A percentile compares a stretch with the other conserved stretches of the same genome.
Evolutionary conservation across 164 flowering plant genomes (phyloP).

Genomic region (Magnolia officinalis): DNA sequence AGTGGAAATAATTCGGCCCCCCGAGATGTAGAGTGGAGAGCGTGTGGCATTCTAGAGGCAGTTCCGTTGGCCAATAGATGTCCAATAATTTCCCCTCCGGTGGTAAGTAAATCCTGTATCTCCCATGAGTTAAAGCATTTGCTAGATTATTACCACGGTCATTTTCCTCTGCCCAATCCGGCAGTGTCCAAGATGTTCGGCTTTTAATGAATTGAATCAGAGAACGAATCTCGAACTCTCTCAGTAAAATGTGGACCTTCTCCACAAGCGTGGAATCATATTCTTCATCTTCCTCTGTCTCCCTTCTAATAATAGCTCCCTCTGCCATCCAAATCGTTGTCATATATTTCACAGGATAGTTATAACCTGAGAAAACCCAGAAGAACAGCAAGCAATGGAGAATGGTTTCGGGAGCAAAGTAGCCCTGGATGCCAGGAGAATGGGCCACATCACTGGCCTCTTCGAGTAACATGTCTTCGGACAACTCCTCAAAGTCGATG

Average conservation of each 20-base stretch:
- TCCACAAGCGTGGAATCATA: background rate
- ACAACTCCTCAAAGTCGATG: no score
- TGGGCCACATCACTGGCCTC: no score
- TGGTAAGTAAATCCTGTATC: no score
- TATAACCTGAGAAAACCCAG: background rate
- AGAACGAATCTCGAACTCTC: background rate
- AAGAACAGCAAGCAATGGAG: background rate
- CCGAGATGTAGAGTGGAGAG: no score
- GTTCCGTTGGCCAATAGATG: no score
- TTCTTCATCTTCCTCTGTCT: background rate
- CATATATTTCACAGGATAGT: background rate
- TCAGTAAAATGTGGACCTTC: background rate
- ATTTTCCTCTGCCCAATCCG: background rate
- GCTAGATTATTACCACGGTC: background rate
- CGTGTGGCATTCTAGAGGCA: no score
- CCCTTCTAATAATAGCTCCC: background rate
- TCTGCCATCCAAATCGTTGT: background rate
- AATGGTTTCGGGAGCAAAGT: background rate
- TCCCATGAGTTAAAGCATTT: background rate
- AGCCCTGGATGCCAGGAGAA: no score
- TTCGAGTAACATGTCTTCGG: no score
- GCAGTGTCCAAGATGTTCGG: fast-evolving
- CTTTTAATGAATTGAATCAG: background rate
- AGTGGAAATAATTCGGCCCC: no score
- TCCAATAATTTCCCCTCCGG: no score